Conservation (phyloP, 2,329 filamentous ascomycete species). For the Amauroascus niger region DNA sequence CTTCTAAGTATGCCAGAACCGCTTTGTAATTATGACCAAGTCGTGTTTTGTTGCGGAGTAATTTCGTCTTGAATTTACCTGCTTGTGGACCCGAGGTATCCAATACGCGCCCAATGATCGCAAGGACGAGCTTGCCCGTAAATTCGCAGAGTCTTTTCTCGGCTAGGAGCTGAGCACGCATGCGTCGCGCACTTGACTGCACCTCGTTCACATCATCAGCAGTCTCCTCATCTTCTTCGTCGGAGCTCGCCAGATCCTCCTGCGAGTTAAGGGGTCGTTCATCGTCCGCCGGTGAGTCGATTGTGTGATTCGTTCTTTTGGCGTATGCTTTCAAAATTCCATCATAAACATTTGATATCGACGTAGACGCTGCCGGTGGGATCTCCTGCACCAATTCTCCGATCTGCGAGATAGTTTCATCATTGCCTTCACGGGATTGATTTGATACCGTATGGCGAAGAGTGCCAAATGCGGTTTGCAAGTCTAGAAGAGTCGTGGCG, state of each 20-base stretch:
- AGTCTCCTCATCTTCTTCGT: constrained; percentile 28
- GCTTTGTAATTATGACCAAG: constrained; percentile 81
- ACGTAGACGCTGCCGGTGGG: constrained; percentile 49
- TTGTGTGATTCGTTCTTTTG: constrained; percentile 47
- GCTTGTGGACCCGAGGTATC: constrained; percentile 53
- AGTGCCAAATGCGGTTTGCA: constrained; percentile 69
- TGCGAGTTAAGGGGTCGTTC: constrained; percentile 62
- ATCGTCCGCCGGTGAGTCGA: constrained; percentile 31
- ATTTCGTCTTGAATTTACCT: constrained; percentile 57
- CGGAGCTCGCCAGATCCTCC: constrained; percentile 46
- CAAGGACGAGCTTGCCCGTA: constrained; percentile 73
- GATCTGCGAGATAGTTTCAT: constrained; percentile 47
- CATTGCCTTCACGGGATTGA: constrained; percentile 35
- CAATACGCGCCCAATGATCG: constrained; percentile 63
- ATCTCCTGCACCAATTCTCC: constrained; percentile 60
- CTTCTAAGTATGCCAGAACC: constrained; percentile 69
- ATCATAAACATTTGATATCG: constrained; percentile 68
- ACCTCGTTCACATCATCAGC: constrained; percentile 36
- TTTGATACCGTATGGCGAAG: constrained; percentile 46
- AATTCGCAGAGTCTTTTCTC: constrained; percentile 82
- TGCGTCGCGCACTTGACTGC: constrained; percentile 41
- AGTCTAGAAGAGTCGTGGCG: constrained; percentile 67
- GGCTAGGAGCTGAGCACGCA: constrained; percentile 59
- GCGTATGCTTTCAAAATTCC: constrained; percentile 67
- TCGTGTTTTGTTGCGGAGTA: constrained; percentile 68